Evolutionary conservation across 176 grass and related monocot genomes (phyloP).

Genomic region (Zea luxurians): DNA sequence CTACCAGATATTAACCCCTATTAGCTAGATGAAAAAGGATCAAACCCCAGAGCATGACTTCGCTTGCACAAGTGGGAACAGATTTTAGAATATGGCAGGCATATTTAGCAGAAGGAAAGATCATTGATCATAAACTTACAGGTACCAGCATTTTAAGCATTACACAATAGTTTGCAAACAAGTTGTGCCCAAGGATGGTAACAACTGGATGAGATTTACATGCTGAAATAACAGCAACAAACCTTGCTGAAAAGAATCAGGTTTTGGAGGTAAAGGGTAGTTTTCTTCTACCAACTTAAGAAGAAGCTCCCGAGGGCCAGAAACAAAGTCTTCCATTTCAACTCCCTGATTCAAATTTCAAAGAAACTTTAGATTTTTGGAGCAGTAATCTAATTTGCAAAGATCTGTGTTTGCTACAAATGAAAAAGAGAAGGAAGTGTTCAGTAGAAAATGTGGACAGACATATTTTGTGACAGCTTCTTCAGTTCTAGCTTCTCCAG

Average conservation of each 20-base stretch:
- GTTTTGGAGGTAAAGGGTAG: conserved; percentile 83
- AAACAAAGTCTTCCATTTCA: conserved; percentile 99
- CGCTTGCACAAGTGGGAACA: conserved; percentile 6
- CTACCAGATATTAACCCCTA: conserved; percentile 6
- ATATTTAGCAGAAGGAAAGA: conserved; percentile 36
- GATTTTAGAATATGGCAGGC: conserved; percentile 4
- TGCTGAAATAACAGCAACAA: conserved; percentile 36
- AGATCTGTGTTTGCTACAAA: background rate
- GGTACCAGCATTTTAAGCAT: conserved; percentile 10
- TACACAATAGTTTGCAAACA: conserved; percentile 19
- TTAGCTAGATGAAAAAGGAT: conserved; percentile 23
- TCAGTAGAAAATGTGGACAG: conserved; percentile 38
- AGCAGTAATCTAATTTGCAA: conserved; percentile 8
- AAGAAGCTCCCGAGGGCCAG: conserved; percentile 94
- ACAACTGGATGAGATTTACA: conserved; percentile 23
- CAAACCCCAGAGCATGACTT: conserved; percentile 7
- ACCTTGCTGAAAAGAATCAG: conserved; percentile 71
- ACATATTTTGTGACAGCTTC: conserved; percentile 99
- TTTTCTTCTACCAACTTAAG: conserved; percentile 96
- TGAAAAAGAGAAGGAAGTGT: background rate
- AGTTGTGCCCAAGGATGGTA: conserved; percentile 16
- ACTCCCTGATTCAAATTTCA: conserved; percentile 59
- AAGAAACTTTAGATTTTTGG: conserved; percentile 17
- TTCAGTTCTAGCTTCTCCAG: conserved; percentile 96
- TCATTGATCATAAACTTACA: background rate